Percentiles rank a stretch among this genome's conserved stretches.
Evolutionary conservation across 1,139 yeast genomes (phyloP).

Genomic region (Scheffersomyces parashehatae): DNA sequence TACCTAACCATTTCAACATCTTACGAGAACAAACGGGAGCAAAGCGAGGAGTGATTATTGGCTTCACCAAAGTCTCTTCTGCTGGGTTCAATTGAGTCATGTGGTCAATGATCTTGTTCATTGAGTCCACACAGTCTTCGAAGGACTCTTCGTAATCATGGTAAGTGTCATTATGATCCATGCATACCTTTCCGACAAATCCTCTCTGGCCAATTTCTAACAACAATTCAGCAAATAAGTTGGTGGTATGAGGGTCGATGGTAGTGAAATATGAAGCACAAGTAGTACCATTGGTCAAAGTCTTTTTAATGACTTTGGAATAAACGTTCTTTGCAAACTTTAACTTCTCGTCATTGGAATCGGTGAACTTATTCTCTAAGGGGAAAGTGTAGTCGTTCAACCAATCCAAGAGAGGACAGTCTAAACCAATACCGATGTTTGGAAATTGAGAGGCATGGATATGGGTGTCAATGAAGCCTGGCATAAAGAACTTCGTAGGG

Average conservation of each 20-base stretch:
- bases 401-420: conserved; percentile 87
- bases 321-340: conserved; percentile 63
- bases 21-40: conserved; percentile 83
- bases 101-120: conserved; percentile 57
- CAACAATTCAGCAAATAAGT: conserved; percentile 72
- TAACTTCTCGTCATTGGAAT: conserved; percentile 39
- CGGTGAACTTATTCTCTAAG: conserved; percentile 55
- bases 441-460: conserved; percentile 97
- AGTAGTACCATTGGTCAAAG: conserved; percentile 81
- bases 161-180: conserved; percentile 62
- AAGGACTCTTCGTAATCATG: conserved; percentile 69
- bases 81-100: conserved; percentile 53
- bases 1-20: conserved; percentile 64
- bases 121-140: conserved; percentile 60
- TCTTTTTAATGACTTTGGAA: conserved; percentile 60
- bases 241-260: conserved; percentile 74
- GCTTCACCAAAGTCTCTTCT: conserved; percentile 51
- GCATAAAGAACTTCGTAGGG: conserved; percentile 63
- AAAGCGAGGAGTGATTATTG: conserved; percentile 89
- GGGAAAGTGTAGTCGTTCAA: conserved; percentile 85
- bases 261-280: conserved; percentile 92
- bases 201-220: conserved; percentile 78
- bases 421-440: conserved; percentile 88
- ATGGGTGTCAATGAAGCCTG: conserved; percentile 94
- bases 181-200: conserved; percentile 91